These are phyloP conservation scores for Elaphomyces granulatus DNA, from an alignment of 495 filamentous ascomycete species.

Conservation along the genomic window DNA sequence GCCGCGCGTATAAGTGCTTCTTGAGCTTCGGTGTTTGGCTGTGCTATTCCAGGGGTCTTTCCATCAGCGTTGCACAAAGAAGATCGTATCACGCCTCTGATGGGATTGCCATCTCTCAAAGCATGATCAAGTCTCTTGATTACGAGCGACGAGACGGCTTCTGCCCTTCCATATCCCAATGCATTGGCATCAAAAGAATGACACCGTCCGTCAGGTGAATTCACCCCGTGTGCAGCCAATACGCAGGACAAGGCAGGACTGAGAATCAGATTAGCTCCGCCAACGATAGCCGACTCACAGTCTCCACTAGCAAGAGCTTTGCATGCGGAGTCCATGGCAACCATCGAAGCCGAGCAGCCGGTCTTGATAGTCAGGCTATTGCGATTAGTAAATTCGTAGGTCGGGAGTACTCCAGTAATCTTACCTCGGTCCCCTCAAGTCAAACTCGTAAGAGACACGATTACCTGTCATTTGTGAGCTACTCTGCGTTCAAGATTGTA, in stretches of 20 bases:
- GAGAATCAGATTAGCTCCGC: constrained; percentile 27
- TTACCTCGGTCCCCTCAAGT: neutral
- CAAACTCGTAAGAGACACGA: neutral
- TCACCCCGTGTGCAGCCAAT: constrained; percentile 4
- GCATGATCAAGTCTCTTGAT: constrained; percentile 50
- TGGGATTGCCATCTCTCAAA: constrained; percentile 37
- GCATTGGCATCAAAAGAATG: constrained; percentile 28
- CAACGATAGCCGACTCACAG: constrained; percentile 30
- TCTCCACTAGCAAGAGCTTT: constrained; percentile 11
- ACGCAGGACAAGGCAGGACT: constrained; percentile 10
- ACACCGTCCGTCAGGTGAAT: constrained; percentile 19
- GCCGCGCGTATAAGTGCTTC: constrained; percentile 22
- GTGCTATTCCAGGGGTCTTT: constrained; percentile 9
- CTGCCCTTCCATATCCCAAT: constrained; percentile 38
- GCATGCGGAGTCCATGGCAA: constrained; percentile 17
- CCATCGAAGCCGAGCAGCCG: constrained; percentile 17
- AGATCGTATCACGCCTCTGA: constrained; percentile 44
- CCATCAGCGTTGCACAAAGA: constrained; percentile 22
- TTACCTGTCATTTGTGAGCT: neutral
- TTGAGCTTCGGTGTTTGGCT: constrained; percentile 17
- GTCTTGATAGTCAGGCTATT: constrained; percentile 19
- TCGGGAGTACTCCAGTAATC: neutral
- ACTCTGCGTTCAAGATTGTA: neutral
- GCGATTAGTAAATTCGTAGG: neutral
- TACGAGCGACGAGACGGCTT: constrained; percentile 42